Evolutionary conservation across 2,329 filamentous ascomycete species (phyloP).

Genomic region (Botrytis fabae): DNA sequence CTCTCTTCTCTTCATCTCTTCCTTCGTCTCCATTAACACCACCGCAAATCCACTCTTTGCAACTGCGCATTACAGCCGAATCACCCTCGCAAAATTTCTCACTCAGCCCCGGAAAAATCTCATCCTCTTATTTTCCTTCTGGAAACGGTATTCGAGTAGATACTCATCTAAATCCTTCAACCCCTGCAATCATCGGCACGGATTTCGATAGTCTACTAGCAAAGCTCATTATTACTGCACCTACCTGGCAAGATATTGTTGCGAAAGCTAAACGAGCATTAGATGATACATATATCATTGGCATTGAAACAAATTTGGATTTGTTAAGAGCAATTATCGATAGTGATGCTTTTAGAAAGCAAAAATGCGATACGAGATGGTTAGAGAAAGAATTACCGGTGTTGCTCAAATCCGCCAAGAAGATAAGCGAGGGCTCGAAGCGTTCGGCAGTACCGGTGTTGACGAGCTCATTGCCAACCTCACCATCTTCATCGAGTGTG

Average conservation of each 20-base stretch:
- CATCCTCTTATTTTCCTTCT: constrained; percentile 52
- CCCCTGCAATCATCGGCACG: constrained; percentile 46
- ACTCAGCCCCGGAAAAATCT: constrained; percentile 60
- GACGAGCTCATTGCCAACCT: constrained; percentile 29
- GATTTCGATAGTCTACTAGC: constrained; percentile 51
- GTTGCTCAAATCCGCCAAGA: constrained; percentile 40
- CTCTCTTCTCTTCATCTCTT: constrained; percentile 40
- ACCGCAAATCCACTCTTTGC: constrained; percentile 44
- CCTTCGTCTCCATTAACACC: constrained; percentile 41
- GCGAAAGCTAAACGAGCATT: constrained; percentile 56
- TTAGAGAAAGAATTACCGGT: constrained; percentile 50
- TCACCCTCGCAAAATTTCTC: constrained; percentile 49
- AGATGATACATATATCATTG: constrained; percentile 54
- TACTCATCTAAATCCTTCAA: constrained; percentile 44
- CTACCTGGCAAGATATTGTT: constrained; percentile 52
- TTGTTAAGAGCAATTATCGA: constrained; percentile 55
- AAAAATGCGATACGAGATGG: constrained; percentile 57
- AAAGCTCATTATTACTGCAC: constrained; percentile 49
- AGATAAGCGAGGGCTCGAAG: constrained; percentile 25
- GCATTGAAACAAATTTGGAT: constrained; percentile 58
- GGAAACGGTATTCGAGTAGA: constrained; percentile 56
- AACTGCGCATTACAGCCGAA: constrained; percentile 49
- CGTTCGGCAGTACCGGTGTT: constrained; percentile 39
- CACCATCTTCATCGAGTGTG: constrained; percentile 43
- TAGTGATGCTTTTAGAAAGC: constrained; percentile 50